phyloP scores from a whole-genome alignment of 345 rosid species.

The Lenwebbia sp. region DNA sequence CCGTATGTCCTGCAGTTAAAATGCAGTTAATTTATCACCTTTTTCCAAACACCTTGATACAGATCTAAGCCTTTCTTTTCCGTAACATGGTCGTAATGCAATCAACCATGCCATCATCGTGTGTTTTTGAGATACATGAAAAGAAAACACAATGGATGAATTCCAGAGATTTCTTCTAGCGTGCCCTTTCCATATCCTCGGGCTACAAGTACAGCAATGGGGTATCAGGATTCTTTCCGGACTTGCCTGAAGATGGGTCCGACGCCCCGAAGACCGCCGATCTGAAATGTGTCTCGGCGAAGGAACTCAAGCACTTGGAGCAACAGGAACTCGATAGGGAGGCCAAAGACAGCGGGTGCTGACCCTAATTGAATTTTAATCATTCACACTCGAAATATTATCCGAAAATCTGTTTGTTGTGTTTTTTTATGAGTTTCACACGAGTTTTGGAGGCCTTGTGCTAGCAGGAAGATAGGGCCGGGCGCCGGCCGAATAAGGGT shows the following conservation, averaged over 20 bases:
- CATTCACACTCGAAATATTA: background rate
- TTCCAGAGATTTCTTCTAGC: background rate
- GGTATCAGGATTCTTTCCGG: background rate
- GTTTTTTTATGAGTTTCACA: background rate
- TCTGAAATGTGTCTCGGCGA: background rate
- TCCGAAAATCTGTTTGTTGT: background rate
- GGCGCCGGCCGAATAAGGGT: background rate
- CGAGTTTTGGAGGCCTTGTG: background rate
- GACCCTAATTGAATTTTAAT: background rate
- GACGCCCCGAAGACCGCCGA: background rate
- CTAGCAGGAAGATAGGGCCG: background rate
- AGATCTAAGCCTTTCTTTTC: background rate
- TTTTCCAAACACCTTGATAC: background rate
- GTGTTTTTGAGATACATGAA: background rate
- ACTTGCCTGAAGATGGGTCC: background rate
- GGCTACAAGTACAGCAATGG: no score
- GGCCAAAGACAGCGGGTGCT: background rate
- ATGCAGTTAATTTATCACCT: background rate
- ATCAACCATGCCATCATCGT: background rate
- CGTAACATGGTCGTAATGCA: background rate
- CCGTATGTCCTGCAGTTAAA: background rate
- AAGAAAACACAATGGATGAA: background rate
- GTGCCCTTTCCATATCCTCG: no score
- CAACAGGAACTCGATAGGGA: background rate
- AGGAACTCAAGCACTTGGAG: background rate